Percentiles rank a stretch among this genome's conserved stretches.
Conservation (phyloP, 805 yeast species). For the Torulaspora microellipsoides region DNA sequence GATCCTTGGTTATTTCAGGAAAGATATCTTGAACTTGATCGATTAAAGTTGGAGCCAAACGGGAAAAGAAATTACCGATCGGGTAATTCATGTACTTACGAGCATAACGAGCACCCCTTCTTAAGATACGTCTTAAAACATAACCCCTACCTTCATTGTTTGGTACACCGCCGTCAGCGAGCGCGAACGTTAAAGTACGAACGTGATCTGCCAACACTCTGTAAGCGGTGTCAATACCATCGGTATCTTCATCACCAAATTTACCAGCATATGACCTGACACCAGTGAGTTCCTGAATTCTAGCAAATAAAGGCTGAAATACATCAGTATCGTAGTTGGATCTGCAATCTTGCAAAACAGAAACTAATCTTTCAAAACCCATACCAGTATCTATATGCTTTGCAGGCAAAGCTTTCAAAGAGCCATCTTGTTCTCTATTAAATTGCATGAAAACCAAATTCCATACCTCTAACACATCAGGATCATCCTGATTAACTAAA, state of each 20-base stretch:
- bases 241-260: constrained; percentile 87
- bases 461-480: constrained; percentile 97
- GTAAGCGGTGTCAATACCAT: constrained; percentile 97
- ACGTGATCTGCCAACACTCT: constrained; percentile 98
- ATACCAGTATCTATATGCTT: constrained; percentile 97
- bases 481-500: constrained; percentile 94
- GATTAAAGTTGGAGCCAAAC: constrained; percentile 86
- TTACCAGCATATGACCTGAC: constrained; percentile 88
- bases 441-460: constrained; percentile 94
- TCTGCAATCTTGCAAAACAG: constrained; percentile 82
- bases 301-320: constrained; percentile 79
- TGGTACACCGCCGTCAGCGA: constrained; percentile 99
- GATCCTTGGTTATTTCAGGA: constrained; percentile 81
- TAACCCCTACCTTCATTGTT: constrained; percentile 99
- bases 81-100: constrained; percentile 95
- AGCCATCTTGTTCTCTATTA: constrained; percentile 86
- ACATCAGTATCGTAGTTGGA: constrained; percentile 98
- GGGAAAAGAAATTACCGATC: constrained; percentile 89
- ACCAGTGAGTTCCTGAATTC: constrained; percentile 89
- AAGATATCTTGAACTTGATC: constrained; percentile 81
- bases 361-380: constrained; percentile 97
- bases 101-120: constrained; percentile 97
- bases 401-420: constrained; percentile 80
- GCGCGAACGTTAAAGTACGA: constrained; percentile 91
- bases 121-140: constrained; percentile 90